Percentiles rank a stretch among this genome's conserved stretches.
These are phyloP conservation scores for Yarrowia sp. DNA, from an alignment of 805 yeast genomes.

Conservation along the genomic window DNA sequence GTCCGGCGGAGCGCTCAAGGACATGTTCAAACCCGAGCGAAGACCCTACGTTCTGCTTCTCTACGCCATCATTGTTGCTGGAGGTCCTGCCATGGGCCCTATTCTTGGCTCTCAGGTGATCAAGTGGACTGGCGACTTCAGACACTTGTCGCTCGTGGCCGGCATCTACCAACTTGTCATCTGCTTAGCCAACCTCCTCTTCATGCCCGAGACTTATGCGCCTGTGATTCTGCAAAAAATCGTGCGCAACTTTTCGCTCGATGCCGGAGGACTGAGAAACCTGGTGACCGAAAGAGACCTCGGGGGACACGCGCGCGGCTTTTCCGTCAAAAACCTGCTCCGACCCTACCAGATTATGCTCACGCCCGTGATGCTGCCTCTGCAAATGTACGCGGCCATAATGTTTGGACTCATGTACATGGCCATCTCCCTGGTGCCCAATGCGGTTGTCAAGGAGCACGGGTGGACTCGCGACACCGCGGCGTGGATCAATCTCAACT, in stretches of 20 bases:
- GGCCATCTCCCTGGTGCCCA: slow-evolving; percentile 27
- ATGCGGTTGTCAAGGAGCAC: slow-evolving; percentile 24
- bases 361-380: slow-evolving; percentile 24
- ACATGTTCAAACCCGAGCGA: slow-evolving; percentile 27
- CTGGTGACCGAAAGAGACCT: background rate
- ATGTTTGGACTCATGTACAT: slow-evolving; percentile 29
- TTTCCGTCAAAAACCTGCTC: slow-evolving; percentile 21
- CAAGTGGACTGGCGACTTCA: slow-evolving; percentile 13
- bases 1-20: slow-evolving; percentile 30
- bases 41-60: slow-evolving; percentile 28
- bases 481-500: slow-evolving; percentile 25
- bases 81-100: slow-evolving; percentile 31
- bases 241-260: slow-evolving; percentile 20
- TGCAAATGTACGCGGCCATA: slow-evolving; percentile 27
- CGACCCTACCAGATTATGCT: slow-evolving; percentile 28
- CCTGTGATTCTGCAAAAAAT: slow-evolving; percentile 24
- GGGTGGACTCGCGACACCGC: slow-evolving; percentile 23
- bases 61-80: slow-evolving; percentile 30
- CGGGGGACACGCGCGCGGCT: slow-evolving; percentile 2
- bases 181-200: slow-evolving; percentile 1
- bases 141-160: slow-evolving; percentile 11
- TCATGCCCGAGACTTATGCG: slow-evolving; percentile 27
- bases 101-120: slow-evolving; percentile 28
- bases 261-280: slow-evolving; percentile 2
- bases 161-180: slow-evolving; percentile 23